Evolutionary conservation across 2,329 filamentous ascomycete species (phyloP).

Genomic region (Aspergillus pseudoglaucus): DNA sequence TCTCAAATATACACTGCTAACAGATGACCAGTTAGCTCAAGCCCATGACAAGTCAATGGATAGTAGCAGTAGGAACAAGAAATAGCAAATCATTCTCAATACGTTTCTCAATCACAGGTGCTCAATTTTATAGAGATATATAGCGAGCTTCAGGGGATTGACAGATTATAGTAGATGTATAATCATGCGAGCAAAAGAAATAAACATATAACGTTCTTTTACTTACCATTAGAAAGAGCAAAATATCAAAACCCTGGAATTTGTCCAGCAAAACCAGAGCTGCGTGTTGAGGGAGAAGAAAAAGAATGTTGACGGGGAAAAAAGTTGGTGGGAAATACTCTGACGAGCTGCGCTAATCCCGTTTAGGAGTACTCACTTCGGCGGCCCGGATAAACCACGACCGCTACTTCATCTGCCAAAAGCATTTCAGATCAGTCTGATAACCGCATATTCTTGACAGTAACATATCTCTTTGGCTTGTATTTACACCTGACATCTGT

Average conservation of each 20-base stretch:
- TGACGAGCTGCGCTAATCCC: slow-evolving; percentile 6
- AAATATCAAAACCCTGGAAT: slow-evolving; percentile 11
- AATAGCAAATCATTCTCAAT: slow-evolving; percentile 28
- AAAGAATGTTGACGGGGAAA: slow-evolving; percentile 4
- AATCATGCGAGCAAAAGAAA: slow-evolving; percentile 52
- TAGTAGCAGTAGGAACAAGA: slow-evolving; percentile 6
- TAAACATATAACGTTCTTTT: background rate
- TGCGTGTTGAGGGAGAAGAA: slow-evolving; percentile 9
- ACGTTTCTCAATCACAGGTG: slow-evolving; percentile 40
- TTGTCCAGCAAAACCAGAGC: slow-evolving; percentile 26
- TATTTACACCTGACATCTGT: too few species aligned
- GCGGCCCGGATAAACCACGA: background rate
- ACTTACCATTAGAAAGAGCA: slow-evolving; percentile 26
- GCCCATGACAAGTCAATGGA: slow-evolving; percentile 3
- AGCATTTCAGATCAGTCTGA: background rate
- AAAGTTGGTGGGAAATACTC: slow-evolving; percentile 14
- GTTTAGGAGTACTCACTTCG: slow-evolving; percentile 4
- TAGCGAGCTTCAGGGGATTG: slow-evolving; percentile 66
- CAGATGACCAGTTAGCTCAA: slow-evolving; percentile 18
- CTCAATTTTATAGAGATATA: slow-evolving; percentile 31
- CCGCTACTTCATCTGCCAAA: background rate
- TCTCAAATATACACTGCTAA: slow-evolving; percentile 14
- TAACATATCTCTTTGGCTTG: too few species aligned
- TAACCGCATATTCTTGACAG: too few species aligned
- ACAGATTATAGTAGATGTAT: slow-evolving; percentile 64